Percentiles rank a stretch among this genome's conserved stretches.
phyloP scores from a whole-genome alignment of 805 yeast species.

The Pichia kluyveri region DNA sequence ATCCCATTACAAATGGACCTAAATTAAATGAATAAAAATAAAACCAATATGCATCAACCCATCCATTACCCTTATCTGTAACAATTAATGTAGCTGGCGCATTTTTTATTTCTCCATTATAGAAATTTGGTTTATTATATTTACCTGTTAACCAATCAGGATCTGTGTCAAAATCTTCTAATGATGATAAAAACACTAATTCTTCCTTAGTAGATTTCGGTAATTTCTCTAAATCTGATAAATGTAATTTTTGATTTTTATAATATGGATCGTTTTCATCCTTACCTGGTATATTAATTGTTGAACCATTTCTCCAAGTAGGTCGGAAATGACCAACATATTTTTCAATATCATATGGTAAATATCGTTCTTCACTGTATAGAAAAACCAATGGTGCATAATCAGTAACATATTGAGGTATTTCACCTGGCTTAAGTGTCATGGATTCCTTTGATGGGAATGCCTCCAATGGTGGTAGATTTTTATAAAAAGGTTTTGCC shows the following conservation, averaged over 20 bases:
- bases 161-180: conserved; percentile 57
- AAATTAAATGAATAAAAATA: conserved; percentile 88
- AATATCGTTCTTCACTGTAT: conserved; percentile 80
- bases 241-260: conserved; percentile 12
- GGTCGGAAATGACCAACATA: conserved; percentile 62
- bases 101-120: conserved; percentile 58
- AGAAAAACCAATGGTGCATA: conserved; percentile 74
- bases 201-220: conserved; percentile 21
- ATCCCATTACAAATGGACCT: conserved; percentile 97
- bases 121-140: conserved; percentile 55
- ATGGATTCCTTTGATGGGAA: conserved; percentile 28
- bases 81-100: conserved; percentile 81
- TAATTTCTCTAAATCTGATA: conserved; percentile 29
- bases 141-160: conserved; percentile 85
- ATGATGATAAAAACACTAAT: conserved; percentile 51
- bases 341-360: conserved; percentile 72
- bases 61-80: conserved; percentile 87
- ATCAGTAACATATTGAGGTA: conserved; percentile 56
- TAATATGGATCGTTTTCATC: conserved; percentile 9
- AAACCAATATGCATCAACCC: conserved; percentile 96
- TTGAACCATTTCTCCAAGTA: conserved; percentile 40
- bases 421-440: conserved; percentile 40
- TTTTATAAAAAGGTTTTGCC: conserved; percentile 10
- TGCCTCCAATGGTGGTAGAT: conserved; percentile 29
- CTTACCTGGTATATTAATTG: conserved; percentile 20